These are phyloP conservation scores for Rhodotorula sp. DNA, from an alignment of 1,284 basidiomycete species.

Conservation along the genomic window DNA sequence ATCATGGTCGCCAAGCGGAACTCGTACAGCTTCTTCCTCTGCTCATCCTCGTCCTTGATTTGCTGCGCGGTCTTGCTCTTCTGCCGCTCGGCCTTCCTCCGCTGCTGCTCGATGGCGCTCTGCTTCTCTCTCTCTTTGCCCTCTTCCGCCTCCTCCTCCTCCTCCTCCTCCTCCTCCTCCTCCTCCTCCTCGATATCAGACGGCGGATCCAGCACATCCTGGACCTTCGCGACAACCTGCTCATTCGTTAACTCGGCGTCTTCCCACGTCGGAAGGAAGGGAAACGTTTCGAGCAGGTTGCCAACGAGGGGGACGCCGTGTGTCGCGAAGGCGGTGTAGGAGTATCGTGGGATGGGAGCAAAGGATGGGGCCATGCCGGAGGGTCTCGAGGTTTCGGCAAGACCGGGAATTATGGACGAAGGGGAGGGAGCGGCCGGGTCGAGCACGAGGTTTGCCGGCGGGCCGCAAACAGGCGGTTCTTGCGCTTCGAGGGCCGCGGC, in stretches of 20 bases:
- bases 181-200: background rate
- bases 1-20: background rate
- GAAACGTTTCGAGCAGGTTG: background rate
- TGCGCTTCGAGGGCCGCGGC: background rate
- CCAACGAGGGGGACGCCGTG: background rate
- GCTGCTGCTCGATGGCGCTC: too few relatives aligned
- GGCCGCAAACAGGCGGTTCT: background rate
- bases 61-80: too few relatives aligned
- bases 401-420: background rate
- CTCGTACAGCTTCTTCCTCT: background rate
- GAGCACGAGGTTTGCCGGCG: background rate
- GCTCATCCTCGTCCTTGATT: background rate
- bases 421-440: background rate
- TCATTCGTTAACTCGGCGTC: background rate
- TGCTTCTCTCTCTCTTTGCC: background rate
- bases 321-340: background rate
- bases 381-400: background rate
- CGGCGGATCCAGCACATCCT: background rate
- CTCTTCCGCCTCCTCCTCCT: background rate
- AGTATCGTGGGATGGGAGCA: background rate
- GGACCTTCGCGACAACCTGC: background rate
- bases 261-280: background rate
- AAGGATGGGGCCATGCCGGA: background rate
- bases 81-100: too few relatives aligned
- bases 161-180: background rate